phyloP scores from a whole-genome alignment of 768 basidiomycete genomes.

The Neoboletus subvelutipes region DNA sequence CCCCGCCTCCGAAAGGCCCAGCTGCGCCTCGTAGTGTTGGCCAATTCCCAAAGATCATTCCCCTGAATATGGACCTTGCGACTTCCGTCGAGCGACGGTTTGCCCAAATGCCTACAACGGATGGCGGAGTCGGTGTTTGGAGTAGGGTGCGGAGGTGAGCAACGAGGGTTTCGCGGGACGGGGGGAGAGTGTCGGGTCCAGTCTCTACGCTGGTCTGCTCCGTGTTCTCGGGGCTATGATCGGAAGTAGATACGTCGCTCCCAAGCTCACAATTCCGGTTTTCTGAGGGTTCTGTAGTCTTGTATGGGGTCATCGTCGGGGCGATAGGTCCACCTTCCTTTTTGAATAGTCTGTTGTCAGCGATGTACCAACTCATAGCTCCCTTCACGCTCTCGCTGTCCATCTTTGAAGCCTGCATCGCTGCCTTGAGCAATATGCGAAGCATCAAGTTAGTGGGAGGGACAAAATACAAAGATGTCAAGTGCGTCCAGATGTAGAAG shows the following conservation, averaged over 20 bases:
- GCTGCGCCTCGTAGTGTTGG: conserved; percentile 36
- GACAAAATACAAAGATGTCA: conserved; percentile 56
- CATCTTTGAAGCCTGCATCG: conserved; percentile 49
- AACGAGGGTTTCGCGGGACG: conserved; percentile 10
- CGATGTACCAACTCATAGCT: conserved; percentile 37
- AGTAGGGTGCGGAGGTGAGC: conserved; percentile 14
- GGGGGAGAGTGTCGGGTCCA: background rate
- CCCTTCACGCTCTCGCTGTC: conserved; percentile 53
- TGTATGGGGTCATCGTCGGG: conserved; percentile 4
- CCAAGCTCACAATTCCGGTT: background rate
- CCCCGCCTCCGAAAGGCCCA: conserved; percentile 39
- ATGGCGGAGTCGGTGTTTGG: conserved; percentile 25
- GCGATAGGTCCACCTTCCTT: conserved; percentile 16
- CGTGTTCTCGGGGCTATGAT: background rate
- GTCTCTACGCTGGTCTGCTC: background rate
- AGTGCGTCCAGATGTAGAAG: conserved; percentile 68
- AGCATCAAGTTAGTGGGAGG: conserved; percentile 57
- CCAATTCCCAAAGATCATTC: conserved; percentile 59
- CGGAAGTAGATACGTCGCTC: background rate
- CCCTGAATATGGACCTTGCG: conserved; percentile 52
- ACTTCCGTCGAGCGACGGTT: conserved; percentile 45
- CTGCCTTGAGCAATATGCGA: conserved; percentile 58
- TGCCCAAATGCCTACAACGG: conserved; percentile 46
- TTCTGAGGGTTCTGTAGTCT: background rate
- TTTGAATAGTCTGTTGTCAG: conserved; percentile 20